A percentile compares a stretch with the other conserved stretches of the same genome.
Conservation (phyloP, 2,329 filamentous ascomycete genomes). For the Chaetomiaceae sp. region DNA sequence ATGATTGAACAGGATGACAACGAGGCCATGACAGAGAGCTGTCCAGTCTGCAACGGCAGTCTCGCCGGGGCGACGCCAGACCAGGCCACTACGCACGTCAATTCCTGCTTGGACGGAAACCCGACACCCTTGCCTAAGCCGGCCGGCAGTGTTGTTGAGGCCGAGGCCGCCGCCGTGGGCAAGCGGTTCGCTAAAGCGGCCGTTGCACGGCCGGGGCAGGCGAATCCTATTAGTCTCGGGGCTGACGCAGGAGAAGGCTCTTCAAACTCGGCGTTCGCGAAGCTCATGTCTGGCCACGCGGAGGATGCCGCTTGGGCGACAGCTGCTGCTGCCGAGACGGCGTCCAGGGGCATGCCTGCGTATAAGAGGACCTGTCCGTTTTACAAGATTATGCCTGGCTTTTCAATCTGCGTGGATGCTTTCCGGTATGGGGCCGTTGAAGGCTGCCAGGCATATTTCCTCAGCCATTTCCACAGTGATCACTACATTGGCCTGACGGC, state of each 20-base stretch:
- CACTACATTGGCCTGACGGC: slow-evolving; percentile 90
- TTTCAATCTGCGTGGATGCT: slow-evolving; percentile 90
- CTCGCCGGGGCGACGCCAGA: slow-evolving; percentile 58
- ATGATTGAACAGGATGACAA: slow-evolving; percentile 31
- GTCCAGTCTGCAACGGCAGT: slow-evolving; percentile 71
- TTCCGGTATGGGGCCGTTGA: slow-evolving; percentile 93
- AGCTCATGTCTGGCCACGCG: slow-evolving; percentile 86
- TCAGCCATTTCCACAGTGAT: slow-evolving; percentile 97
- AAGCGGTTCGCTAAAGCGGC: slow-evolving; percentile 64
- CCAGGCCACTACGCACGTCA: slow-evolving; percentile 80
- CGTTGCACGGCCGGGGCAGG: slow-evolving; percentile 72
- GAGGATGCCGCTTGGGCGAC: slow-evolving; percentile 87
- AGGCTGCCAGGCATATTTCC: slow-evolving; percentile 89
- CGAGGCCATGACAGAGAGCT: slow-evolving; percentile 43
- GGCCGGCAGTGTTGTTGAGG: slow-evolving; percentile 16
- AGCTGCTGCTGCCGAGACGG: slow-evolving; percentile 73
- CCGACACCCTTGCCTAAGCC: slow-evolving; percentile 52
- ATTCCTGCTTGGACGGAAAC: slow-evolving; percentile 84
- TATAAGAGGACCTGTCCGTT: slow-evolving; percentile 93
- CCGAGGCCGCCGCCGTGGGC: slow-evolving; percentile 39
- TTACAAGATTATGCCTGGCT: slow-evolving; percentile 94
- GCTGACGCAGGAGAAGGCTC: slow-evolving; percentile 21
- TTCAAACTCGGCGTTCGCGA: slow-evolving; percentile 74
- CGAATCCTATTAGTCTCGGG: slow-evolving; percentile 66
- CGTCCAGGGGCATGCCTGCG: slow-evolving; percentile 77